phyloP scores from a whole-genome alignment of 371 early-diverging fungal species.

The Mycotypha africana region DNA sequence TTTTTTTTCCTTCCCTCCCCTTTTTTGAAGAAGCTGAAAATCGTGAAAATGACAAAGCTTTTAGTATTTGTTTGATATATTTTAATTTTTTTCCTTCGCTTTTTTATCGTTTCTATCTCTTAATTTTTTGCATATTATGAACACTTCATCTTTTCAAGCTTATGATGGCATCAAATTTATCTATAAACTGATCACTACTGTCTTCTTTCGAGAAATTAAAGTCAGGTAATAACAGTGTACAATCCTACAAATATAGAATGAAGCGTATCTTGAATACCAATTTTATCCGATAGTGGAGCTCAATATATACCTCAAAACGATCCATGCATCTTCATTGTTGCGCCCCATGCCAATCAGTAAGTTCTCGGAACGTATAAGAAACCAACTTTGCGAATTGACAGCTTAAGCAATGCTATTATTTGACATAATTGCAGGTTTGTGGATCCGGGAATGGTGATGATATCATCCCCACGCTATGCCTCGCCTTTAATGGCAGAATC shows the following conservation, averaged over 20 bases:
- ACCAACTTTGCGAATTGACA: not conserved
- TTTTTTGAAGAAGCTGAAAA: too few relatives aligned
- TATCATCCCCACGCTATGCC: slow-evolving; percentile 60
- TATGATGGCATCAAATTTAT: slow-evolving; percentile 21
- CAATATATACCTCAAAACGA: slow-evolving; percentile 69
- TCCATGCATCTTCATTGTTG: slow-evolving; percentile 80
- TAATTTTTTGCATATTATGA: too few relatives aligned
- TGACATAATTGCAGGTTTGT: slow-evolving; percentile 43
- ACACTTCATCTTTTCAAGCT: too few relatives aligned
- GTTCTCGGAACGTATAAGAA: not conserved
- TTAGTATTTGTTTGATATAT: too few relatives aligned
- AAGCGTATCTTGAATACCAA: not conserved
- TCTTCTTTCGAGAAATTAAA: slow-evolving; percentile 77
- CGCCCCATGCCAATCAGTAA: slow-evolving; percentile 85
- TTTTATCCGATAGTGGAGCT: slow-evolving; percentile 42
- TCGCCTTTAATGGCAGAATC: slow-evolving; percentile 71
- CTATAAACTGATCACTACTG: slow-evolving; percentile 33
- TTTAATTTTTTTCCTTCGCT: too few relatives aligned
- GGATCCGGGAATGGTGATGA: slow-evolving; percentile 75
- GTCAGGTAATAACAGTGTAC: slow-evolving; percentile 13
- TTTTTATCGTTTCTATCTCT: too few relatives aligned
- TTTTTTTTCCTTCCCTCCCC: too few relatives aligned
- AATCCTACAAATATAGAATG: not conserved
- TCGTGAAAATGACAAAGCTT: too few relatives aligned
- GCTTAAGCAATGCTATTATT: too few relatives aligned